Conservation (phyloP, 2,329 filamentous ascomycete genomes). For the Penicillium sp. region DNA sequence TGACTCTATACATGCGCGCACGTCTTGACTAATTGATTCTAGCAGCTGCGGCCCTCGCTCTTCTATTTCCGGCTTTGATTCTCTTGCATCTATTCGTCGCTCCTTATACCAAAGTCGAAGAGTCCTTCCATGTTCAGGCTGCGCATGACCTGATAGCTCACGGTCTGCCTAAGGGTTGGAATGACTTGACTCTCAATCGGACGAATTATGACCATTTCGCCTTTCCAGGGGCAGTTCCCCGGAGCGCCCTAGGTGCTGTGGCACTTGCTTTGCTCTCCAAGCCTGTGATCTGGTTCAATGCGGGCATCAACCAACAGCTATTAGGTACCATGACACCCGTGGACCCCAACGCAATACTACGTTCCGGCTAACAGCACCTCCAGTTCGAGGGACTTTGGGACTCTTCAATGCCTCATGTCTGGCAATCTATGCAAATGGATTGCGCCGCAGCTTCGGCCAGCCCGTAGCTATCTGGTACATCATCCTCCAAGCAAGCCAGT, state of each 20-base stretch:
- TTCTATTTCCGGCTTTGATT: slow-evolving; percentile 64
- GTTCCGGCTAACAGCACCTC: slow-evolving; percentile 1
- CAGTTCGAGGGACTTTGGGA: slow-evolving; percentile 76
- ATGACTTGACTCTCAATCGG: slow-evolving; percentile 51
- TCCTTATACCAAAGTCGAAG: slow-evolving; percentile 96
- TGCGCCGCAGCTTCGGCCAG: slow-evolving; percentile 68
- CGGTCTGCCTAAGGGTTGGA: slow-evolving; percentile 66
- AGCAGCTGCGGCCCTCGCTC: slow-evolving; percentile 47
- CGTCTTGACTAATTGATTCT: not conserved
- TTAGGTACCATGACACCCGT: slow-evolving; percentile 48
- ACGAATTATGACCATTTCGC: slow-evolving; percentile 81
- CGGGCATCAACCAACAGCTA: slow-evolving; percentile 59
- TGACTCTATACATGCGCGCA: not conserved
- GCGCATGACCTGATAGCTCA: slow-evolving; percentile 84
- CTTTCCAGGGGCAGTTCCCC: slow-evolving; percentile 88
- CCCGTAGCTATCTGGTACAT: slow-evolving; percentile 76
- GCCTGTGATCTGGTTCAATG: slow-evolving; percentile 62
- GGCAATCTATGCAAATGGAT: slow-evolving; percentile 62
- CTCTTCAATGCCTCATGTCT: slow-evolving; percentile 72
- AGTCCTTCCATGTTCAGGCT: slow-evolving; percentile 97
- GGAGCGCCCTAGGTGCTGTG: slow-evolving; percentile 83
- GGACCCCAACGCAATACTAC: not conserved
- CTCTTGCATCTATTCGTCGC: slow-evolving; percentile 70
- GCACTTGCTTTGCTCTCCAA: slow-evolving; percentile 71
- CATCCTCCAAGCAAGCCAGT: slow-evolving; percentile 77